These are phyloP conservation scores for Tylopilus intermedius DNA, from an alignment of 768 basidiomycete genomes.

Conservation along the genomic window DNA sequence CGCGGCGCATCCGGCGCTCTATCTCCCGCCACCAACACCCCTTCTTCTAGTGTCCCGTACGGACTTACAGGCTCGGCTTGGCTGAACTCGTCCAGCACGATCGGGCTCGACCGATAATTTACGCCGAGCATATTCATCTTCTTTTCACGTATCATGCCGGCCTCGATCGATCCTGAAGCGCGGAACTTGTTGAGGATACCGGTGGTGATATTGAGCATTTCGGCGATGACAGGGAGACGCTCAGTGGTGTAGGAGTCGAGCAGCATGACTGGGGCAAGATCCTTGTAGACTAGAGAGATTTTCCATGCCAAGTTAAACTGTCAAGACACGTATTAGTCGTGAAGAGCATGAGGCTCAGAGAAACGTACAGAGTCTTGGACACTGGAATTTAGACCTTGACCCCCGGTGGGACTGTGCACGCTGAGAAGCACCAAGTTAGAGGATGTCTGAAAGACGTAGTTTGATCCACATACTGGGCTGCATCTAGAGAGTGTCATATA, in stretches of 20 bases:
- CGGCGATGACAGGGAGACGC: slow-evolving; percentile 42
- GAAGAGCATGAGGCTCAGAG: neutral
- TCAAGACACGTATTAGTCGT: neutral
- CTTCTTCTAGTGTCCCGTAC: slow-evolving; percentile 20
- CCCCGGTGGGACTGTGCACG: slow-evolving; percentile 21
- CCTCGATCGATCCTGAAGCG: no score
- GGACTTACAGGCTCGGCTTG: slow-evolving; percentile 10
- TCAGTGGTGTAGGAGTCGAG: slow-evolving; percentile 36
- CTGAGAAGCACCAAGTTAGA: slow-evolving; percentile 5
- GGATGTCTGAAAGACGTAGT: neutral
- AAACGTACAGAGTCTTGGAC: slow-evolving; percentile 35
- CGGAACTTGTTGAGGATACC: slow-evolving; percentile 8
- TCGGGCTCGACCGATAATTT: slow-evolving; percentile 34
- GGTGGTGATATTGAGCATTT: slow-evolving; percentile 42
- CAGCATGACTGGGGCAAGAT: slow-evolving; percentile 31
- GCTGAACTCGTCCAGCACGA: slow-evolving; percentile 34
- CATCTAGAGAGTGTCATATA: slow-evolving; percentile 30
- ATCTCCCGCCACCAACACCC: slow-evolving; percentile 37
- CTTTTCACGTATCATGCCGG: neutral
- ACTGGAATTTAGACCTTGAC: slow-evolving; percentile 32
- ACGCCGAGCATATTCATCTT: slow-evolving; percentile 28
- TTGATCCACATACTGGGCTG: slow-evolving; percentile 36
- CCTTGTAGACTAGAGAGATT: slow-evolving; percentile 28
- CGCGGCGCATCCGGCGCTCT: slow-evolving; percentile 41
- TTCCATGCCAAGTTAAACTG: slow-evolving; percentile 46